Evolutionary conservation across 305 asterid species (phyloP), one percentile per base, ranked within the genome.

Genomic region (Fraxinus sp.): DNA sequence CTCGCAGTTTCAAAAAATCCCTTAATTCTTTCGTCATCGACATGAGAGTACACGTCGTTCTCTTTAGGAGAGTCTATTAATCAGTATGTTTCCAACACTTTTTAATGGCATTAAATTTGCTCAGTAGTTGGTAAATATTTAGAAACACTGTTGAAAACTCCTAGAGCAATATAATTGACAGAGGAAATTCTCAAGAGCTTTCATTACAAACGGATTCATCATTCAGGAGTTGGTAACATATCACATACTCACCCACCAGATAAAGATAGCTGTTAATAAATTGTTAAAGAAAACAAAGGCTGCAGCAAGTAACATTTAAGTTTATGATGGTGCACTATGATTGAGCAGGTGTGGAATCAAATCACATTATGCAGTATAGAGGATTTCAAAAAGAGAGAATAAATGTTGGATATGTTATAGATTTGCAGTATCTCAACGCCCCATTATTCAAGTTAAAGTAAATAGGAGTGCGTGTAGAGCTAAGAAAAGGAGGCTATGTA

Each of bases 391-490:
- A 68, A 72, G 73, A 83, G 87, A 78, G 87, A 85, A 86, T 87
- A 80, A 82, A 78, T 88, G 88, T 90, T 79, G 78, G 86, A 85
- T 83, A 81, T 77, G 62, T 85, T 86, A 84, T 89, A 90, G 90
- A 86, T 88, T 83, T 84, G 86, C 89, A 80, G 80, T 77, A 80
- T 73, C 86, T 79, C 83, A 57, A 57, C 68, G 18, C 13, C 68
- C 68, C 68, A 57, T 57, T 57, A 89, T 90, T 91, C 78, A 85
- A 62, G 68, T 76, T 76, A 78, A 83, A 86, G 88, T 79, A 88
- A 86, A 80, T 20, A 84, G 9, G 2, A 57, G 3, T n/a, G 75
- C 1, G 64, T 82, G 75, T 78, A 20, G 73, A 71, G 68, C 9
- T 77, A 68, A 28, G 32, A 36, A 84, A 83, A 86, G 80, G 78